phyloP scores from a whole-genome alignment of 1,284 basidiomycete species.

The Ustilago vetiveriae region DNA sequence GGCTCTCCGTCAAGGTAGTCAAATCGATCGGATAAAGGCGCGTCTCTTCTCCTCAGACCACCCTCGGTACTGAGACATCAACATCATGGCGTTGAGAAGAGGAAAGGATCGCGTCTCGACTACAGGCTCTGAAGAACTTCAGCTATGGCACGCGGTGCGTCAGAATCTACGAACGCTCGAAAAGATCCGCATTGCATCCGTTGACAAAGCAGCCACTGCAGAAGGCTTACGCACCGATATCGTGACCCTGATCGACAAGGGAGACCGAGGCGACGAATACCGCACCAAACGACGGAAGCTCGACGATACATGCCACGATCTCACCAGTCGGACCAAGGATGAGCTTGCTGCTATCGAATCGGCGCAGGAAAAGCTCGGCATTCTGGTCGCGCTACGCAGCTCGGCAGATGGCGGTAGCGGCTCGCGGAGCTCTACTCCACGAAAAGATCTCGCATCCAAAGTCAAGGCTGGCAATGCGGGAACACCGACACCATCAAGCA shows the following conservation, averaged over 20 bases:
- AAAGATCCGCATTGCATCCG: slow-evolving; percentile 47
- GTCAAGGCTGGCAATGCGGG: slow-evolving; percentile 12
- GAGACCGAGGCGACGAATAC: slow-evolving; percentile 46
- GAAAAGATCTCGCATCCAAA: slow-evolving; percentile 35
- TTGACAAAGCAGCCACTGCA: slow-evolving; percentile 29
- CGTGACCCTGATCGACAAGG: slow-evolving; percentile 32
- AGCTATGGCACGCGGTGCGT: slow-evolving; percentile 61
- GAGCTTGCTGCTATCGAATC: slow-evolving; percentile 53
- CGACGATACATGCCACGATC: slow-evolving; percentile 41
- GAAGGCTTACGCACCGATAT: slow-evolving; percentile 37
- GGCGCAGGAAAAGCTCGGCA: slow-evolving; percentile 57
- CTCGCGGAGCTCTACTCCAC: slow-evolving; percentile 30
- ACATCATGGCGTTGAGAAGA: slow-evolving; percentile 35
- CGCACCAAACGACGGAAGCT: slow-evolving; percentile 40
- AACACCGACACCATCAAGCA: slow-evolving; percentile 30
- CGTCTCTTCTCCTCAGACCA: background rate
- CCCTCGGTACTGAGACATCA: background rate
- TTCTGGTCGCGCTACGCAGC: slow-evolving; percentile 52
- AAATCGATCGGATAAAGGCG: background rate
- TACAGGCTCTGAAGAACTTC: slow-evolving; percentile 54
- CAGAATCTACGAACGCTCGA: slow-evolving; percentile 57
- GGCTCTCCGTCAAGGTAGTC: background rate
- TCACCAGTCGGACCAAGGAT: slow-evolving; percentile 45
- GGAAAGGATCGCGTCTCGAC: slow-evolving; percentile 45
- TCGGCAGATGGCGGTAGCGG: slow-evolving; percentile 30